A percentile compares a stretch with the other conserved stretches of the same genome.
These are phyloP conservation scores for Sarcomyxa edulis DNA, from an alignment of 768 basidiomycete genomes.

Conservation along the genomic window DNA sequence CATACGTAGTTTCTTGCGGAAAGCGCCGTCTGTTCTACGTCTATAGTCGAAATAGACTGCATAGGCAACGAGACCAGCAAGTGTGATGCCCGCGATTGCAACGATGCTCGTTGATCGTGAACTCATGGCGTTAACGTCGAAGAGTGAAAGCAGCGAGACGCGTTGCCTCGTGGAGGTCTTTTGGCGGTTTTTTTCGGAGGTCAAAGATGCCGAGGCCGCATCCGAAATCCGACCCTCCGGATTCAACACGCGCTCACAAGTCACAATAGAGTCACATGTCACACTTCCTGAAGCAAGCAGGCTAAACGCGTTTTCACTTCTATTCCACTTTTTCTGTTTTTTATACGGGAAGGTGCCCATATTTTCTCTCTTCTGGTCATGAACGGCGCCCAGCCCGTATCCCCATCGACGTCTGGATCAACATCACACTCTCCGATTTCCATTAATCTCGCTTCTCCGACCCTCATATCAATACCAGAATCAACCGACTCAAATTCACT, in stretches of 20 bases:
- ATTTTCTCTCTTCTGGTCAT: constrained; percentile 32
- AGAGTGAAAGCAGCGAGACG: no score
- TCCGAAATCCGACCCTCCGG: no score
- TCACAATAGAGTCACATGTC: no score
- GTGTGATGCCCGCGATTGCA: constrained; percentile 40
- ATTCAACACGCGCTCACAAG: constrained; percentile 5
- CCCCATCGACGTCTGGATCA: constrained; percentile 19
- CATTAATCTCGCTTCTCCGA: constrained; percentile 23
- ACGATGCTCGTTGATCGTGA: no score
- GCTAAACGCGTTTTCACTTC: no score
- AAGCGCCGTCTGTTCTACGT: constrained; percentile 80
- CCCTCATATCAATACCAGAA: constrained; percentile 12
- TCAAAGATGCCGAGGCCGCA: no score
- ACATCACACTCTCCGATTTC: constrained; percentile 18
- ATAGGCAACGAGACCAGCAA: constrained; percentile 69
- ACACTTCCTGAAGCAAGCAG: no score
- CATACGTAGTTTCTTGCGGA: constrained; percentile 84
- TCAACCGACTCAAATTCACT: constrained; percentile 11
- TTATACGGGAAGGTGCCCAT: constrained; percentile 9
- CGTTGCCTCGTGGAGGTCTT: no score
- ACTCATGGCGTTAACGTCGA: no score
- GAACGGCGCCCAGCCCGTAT: constrained; percentile 27
- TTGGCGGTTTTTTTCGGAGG: no score
- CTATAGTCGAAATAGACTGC: constrained; percentile 94
- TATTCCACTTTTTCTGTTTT: not conserved